phyloP scores from a whole-genome alignment of 108 stramenopile species.

The Fistulifera solaris region DNA sequence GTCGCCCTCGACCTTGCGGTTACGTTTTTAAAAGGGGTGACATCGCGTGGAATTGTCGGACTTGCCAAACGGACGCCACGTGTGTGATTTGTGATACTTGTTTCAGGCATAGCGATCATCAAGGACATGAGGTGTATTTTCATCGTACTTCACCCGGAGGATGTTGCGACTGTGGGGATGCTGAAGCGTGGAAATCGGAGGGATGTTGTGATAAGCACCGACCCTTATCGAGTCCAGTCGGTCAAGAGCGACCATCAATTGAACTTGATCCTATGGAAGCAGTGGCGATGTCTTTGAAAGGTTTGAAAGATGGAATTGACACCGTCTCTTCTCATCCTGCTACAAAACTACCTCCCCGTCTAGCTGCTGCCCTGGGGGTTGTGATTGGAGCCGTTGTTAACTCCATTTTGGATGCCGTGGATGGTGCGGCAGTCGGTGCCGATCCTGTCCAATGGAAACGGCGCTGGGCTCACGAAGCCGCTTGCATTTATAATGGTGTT shows the following conservation, averaged over 20 bases:
- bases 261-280: conserved; percentile 42
- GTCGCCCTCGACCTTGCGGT: conserved; percentile 70
- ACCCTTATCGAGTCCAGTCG: conserved; percentile 15
- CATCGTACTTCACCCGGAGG: conserved; percentile 94
- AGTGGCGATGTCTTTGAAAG: conserved; percentile 5
- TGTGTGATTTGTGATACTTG: conserved; percentile 96
- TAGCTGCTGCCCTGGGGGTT: conserved; percentile 66
- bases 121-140: conserved; percentile 96
- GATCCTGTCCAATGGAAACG: conserved; percentile 72
- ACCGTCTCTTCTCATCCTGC: background rate
- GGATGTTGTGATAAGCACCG: conserved; percentile 87
- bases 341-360: conserved; percentile 38
- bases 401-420: conserved; percentile 46
- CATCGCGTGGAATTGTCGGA: conserved; percentile 97
- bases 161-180: conserved; percentile 99
- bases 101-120: conserved; percentile 86
- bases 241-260: conserved; percentile 10
- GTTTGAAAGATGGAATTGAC: background rate
- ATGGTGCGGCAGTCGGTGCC: conserved; percentile 69
- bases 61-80: conserved; percentile 92
- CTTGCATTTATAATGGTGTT: conserved; percentile 48
- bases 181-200: conserved; percentile 87
- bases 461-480: conserved; percentile 70
- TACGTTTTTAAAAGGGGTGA: conserved; percentile 93
- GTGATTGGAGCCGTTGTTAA: conserved; percentile 72